Percentiles rank a stretch among this genome's conserved stretches.
These are phyloP conservation scores for Fraxinus platypoda DNA, from an alignment of 305 asterid genomes.

Conservation along the genomic window DNA sequence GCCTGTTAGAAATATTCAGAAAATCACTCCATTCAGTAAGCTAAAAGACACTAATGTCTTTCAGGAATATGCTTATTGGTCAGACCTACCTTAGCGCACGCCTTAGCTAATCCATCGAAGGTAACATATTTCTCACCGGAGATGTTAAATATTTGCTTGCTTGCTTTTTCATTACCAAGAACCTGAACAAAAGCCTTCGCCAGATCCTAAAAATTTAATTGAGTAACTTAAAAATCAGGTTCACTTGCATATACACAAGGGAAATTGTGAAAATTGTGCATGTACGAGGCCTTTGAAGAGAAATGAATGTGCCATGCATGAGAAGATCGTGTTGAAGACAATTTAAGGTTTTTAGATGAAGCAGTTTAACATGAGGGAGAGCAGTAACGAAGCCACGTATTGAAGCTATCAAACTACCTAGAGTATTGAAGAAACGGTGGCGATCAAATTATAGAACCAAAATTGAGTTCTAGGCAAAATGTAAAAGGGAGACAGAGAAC, in stretches of 20 bases:
- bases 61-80: background rate
- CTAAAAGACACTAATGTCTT: background rate
- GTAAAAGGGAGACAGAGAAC: background rate
- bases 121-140: slow-evolving; percentile 93
- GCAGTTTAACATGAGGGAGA: slow-evolving; percentile 25
- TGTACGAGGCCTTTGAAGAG: background rate
- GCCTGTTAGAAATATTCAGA: slow-evolving; percentile 48
- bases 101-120: slow-evolving; percentile 91
- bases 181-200: slow-evolving; percentile 80
- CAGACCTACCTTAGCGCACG: slow-evolving; percentile 80
- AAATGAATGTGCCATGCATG: background rate
- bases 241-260: background rate
- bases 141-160: slow-evolving; percentile 84
- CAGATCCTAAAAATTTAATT: slow-evolving; percentile 59
- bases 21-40: background rate
- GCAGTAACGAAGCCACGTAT: too few relatives aligned
- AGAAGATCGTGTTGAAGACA: background rate
- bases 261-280: background rate
- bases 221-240: background rate
- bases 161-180: slow-evolving; percentile 91
- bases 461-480: background rate
- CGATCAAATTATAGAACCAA: background rate
- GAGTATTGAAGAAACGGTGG: background rate
- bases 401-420: background rate
- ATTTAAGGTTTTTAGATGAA: background rate